Base-by-base conservation (phyloP, 352 stramenopile species). In the Phytopythium aichiense region DNA sequence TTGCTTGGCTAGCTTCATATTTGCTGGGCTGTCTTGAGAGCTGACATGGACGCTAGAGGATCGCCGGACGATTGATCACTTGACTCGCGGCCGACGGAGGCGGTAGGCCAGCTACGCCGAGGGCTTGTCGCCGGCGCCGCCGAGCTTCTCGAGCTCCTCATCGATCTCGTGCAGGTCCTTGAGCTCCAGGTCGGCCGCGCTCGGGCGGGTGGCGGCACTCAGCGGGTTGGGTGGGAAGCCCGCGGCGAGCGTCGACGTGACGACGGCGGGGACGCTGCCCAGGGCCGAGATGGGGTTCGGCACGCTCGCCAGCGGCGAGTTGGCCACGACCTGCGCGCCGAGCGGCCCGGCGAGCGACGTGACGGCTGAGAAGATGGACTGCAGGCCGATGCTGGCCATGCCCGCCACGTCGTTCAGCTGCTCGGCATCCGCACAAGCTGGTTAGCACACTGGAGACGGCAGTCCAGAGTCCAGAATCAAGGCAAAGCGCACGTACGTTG, bases 301-400 rank as follows among this genome's bases (percentile, higher is more conserved):
- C n/a, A 91, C 70, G 13, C 75, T 69, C 35, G 60, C 76, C 30
- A 94, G 65, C 58, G 85, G 86, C 49, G 80, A 87, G 67, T 76
- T 87, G 45, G 81, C 71, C 49, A 93, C 73, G 52, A 92, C 72
- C 66, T 94, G 81, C 31, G 68, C 67, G 31, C 70, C 70, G 30
- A 95, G 58, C 53, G 86, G 84, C 52, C 84, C 86, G n/a, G 82
- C 84, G 43, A 95, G 76, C 48, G 86, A 92, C 46, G 84, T 87
- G 42, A 79, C 77, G 33, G 84, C 85, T 38, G 84, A 92, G 49
- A 92, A 68, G 30, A 92, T 53, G 38, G 86, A 92, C 68, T 93
- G 84, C 52, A 93, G 61, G 7, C 84, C 86, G 64, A 93, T 87
- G 57, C 72, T 87, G 49, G 84, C 73, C 86, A 95, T 95, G 23